Base-by-base conservation (phyloP, 352 stramenopile species). In the Globisporangium okanoganense region DNA sequence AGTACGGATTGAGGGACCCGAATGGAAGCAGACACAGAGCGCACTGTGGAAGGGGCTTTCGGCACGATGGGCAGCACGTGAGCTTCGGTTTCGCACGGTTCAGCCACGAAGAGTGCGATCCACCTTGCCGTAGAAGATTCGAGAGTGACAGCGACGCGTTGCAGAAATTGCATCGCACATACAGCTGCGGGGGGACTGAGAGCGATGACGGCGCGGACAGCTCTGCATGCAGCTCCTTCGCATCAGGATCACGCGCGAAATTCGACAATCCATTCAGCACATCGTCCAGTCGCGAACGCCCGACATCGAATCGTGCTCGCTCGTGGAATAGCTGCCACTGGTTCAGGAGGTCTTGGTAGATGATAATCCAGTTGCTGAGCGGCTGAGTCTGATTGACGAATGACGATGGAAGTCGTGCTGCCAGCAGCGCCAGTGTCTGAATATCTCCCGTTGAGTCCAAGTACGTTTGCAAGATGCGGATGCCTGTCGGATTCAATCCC, bases 161-260 rank as follows among this genome's bases (percentile, higher is more conserved):
- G 74, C 95, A 98, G 64, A 94, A 98, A 62, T 98, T 98, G 66
- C 95, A 98, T 7, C 95, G 84, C 27, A 96, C 93, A 73, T 95
- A 97, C 12, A 98, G 68, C 62, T 97, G 90, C n/a, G 90, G 87
- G 5, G 84, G 71, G 0, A 92, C 65, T 0, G 72, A 81, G 10
- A 90, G 76, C 47, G 75, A 73, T 20, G 85, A 76, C 1, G 82
- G 72, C 3, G 75, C 60, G 13, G 61, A 64, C 20, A 82, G 66
- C 56, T 87, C 75, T 1, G 71, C 71, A 55, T 78, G 69, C 2
- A 83, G 66, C 14, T 83, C 66, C 56, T 85, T 70, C 0, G 67
- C 71, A 29, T 88, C 73, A 16, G 61, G 70, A 44, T 85, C 84
- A 0, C 70, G 69, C 2, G 72, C 74, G 43, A 87, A 85, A 49